A percentile compares a stretch with the other conserved stretches of the same genome.
These are phyloP conservation scores for Aspergillus brunneoviolaceus DNA, from an alignment of 2,329 filamentous ascomycete species.

Conservation along the genomic window DNA sequence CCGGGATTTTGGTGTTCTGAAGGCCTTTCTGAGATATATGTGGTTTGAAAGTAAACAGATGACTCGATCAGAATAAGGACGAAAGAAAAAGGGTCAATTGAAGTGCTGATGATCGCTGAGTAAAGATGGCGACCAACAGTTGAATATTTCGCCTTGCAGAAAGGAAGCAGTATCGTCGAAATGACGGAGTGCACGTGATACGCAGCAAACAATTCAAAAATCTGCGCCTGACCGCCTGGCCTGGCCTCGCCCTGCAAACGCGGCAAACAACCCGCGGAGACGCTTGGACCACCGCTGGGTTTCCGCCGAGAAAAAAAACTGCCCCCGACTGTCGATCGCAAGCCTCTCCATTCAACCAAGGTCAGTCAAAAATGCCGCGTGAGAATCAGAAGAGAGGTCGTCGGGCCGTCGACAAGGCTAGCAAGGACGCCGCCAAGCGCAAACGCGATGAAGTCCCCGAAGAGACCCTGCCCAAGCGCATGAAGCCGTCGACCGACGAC, in stretches of 20 bases:
- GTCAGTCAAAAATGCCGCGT: slow-evolving; percentile 41
- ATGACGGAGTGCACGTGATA: background rate
- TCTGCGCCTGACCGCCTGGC: background rate
- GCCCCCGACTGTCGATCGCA: slow-evolving; percentile 14
- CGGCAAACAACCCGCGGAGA: background rate
- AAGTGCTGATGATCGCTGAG: no score
- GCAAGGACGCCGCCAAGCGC: slow-evolving; percentile 39
- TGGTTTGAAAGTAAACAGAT: no score
- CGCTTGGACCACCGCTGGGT: background rate
- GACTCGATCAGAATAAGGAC: no score
- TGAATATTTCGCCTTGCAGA: background rate
- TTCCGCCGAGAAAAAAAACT: slow-evolving; percentile 22
- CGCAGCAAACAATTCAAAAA: background rate
- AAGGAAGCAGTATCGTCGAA: background rate
- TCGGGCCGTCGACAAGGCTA: slow-evolving; percentile 42
- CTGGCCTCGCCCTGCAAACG: background rate
- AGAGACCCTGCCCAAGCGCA: slow-evolving; percentile 38
- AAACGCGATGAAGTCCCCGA: slow-evolving; percentile 37
- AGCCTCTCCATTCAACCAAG: slow-evolving; percentile 9
- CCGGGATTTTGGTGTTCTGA: background rate
- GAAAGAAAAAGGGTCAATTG: no score
- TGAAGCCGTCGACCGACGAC: slow-evolving; percentile 34
- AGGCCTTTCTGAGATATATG: no score
- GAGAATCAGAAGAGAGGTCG: slow-evolving; percentile 50
- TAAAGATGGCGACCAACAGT: no score